Evolutionary conservation across 805 yeast species (phyloP), one percentile per base, ranked within the genome.

Genomic region (Teunomyces pallodes): DNA sequence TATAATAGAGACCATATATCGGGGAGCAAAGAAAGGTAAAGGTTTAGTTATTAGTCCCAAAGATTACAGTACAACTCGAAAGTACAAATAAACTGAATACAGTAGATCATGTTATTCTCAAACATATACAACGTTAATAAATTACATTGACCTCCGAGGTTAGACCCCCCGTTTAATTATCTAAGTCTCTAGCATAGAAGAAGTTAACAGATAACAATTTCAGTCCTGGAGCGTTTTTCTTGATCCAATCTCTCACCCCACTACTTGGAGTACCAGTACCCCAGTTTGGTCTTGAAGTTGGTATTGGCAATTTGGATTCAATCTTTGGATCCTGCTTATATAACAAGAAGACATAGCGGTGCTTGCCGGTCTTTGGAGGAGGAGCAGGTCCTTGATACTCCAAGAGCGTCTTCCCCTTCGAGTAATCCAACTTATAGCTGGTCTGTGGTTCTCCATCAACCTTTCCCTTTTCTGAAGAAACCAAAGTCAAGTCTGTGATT

Each of bases 11-110:
- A 85, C 91, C 0, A 82, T 92, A 0, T 94, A 86, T 65, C 69
- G 97, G 53, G 97, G 97, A 0, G 98, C 98, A 1, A 72, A 81
- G 27, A 90, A 90, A 70, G 97, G 97, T 28, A 86, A 89, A 64
- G 97, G 98, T 52, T 70, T 94, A 55, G 98, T 90, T 14, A 79
- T 83, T 4, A 84, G 94, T 52, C 98, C 97, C 0, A 79, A 79
- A 55, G 87, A 84, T 60, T 84, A 83, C 66, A 76, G 82, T 54
- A 67, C 46, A 28, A 14, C 36, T 14, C 17, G 51, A 16, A 50
- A 17, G 31, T 26, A 33, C 35, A 36, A 32, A 35, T 47, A 36
- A 27, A 35, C 14, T 26, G 31, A 9, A 12, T 30, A 9, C n/a
- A 13, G 20, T 7, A 13, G 33, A 4, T 27, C 16, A 14, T 14